Conservation (phyloP, 2,329 filamentous ascomycete genomes). For the Xylaria sp. region DNA sequence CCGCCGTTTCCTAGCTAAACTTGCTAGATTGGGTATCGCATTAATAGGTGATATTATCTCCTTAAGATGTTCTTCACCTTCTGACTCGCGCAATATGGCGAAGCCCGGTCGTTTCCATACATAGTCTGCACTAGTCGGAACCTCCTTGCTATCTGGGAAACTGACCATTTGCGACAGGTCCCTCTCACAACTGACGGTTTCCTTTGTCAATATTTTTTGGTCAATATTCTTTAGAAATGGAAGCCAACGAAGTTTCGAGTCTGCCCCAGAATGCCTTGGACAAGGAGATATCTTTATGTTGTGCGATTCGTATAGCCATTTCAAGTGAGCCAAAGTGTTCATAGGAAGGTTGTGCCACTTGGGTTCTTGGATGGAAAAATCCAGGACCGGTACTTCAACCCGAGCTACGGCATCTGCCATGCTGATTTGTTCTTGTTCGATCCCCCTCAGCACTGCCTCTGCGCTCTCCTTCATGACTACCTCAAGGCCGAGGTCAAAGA, state of each 20-base stretch:
- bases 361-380: constrained; percentile 45
- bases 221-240: constrained; percentile 42
- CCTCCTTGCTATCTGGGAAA: constrained; percentile 12
- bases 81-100: constrained; percentile 43
- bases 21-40: constrained; percentile 31
- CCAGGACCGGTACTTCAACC: constrained; percentile 45
- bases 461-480: constrained; percentile 37
- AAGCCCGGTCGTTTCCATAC: constrained; percentile 48
- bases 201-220: constrained; percentile 35
- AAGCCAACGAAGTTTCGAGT: constrained; percentile 44
- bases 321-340: constrained; percentile 37
- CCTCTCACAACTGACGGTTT: constrained; percentile 39
- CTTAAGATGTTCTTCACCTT: constrained; percentile 45
- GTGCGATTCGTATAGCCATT: constrained; percentile 31
- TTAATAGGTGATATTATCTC: background rate
- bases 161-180: constrained; percentile 20
- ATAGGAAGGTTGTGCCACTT: constrained; percentile 40
- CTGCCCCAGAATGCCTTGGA: constrained; percentile 31
- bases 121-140: constrained; percentile 43
- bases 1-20: constrained; percentile 44
- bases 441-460: constrained; percentile 27
- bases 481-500: constrained; percentile 36
- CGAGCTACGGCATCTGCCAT: constrained; percentile 44
- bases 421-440: constrained; percentile 47
- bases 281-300: constrained; percentile 32